A percentile compares a stretch with the other conserved stretches of the same genome.
Conservation (phyloP, 179 eudicot genomes). For the Silene coronaria region DNA sequence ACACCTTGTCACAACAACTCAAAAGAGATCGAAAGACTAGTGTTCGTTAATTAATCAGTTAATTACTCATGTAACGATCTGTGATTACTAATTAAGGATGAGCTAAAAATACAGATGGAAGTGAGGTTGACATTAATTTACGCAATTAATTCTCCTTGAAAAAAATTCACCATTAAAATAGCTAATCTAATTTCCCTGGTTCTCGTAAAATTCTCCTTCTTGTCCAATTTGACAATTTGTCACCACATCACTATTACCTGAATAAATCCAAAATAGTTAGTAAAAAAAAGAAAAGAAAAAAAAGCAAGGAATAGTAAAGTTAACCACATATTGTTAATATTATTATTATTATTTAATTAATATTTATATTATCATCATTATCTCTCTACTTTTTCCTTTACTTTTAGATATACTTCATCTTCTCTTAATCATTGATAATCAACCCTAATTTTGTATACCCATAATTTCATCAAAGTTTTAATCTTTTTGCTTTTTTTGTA, state of each 20-base stretch:
- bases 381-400: conserved; percentile 12
- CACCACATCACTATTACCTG: conserved; percentile 2
- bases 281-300: neutral
- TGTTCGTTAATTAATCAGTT: no score
- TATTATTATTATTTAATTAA: neutral
- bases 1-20: no score
- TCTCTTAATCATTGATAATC: conserved; percentile 9
- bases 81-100: conserved; percentile 14
- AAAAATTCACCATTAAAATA: conserved; percentile 9
- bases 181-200: neutral
- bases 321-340: neutral
- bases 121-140: conserved; percentile 31
- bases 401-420: neutral
- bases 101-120: conserved; percentile 11
- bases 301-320: neutral
- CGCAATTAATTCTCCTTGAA: conserved; percentile 7
- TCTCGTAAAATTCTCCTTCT: neutral
- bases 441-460: neutral
- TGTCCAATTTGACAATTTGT: conserved; percentile 18
- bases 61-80: neutral
- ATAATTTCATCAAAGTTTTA: conserved; percentile 5
- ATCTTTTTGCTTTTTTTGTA: conserved; percentile 7
- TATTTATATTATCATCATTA: conserved; percentile 9
- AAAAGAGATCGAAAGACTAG: no score
- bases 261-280: conserved; percentile 14